Conservation (phyloP, 208 protist species). For the Acanthamoeba healyi region DNA sequence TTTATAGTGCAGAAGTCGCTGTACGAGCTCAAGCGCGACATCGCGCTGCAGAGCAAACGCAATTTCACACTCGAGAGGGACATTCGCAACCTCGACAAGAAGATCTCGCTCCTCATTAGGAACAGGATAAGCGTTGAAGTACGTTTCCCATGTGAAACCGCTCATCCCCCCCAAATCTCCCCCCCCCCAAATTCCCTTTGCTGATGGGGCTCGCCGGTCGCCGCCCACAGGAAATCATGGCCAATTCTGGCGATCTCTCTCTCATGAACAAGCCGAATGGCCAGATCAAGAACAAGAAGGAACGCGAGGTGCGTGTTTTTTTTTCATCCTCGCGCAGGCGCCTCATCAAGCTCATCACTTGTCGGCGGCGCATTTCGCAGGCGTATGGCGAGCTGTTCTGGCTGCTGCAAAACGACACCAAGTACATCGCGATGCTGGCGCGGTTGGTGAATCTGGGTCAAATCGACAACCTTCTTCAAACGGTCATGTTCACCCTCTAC, state of each 20-base stretch:
- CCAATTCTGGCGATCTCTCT: slow-evolving; percentile 76
- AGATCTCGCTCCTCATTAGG: slow-evolving; percentile 56
- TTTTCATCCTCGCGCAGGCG: background rate
- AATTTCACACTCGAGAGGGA: slow-evolving; percentile 81
- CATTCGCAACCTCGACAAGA: slow-evolving; percentile 68
- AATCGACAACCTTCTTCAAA: slow-evolving; percentile 80
- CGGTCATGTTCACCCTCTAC: slow-evolving; percentile 83
- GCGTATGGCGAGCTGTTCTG: slow-evolving; percentile 69
- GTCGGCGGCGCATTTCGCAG: background rate
- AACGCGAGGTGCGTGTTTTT: slow-evolving; percentile 75
- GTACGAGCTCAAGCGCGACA: slow-evolving; percentile 84
- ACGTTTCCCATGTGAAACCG: too few relatives aligned
- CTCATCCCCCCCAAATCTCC: background rate
- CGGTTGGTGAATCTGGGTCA: slow-evolving; percentile 35
- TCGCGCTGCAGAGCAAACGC: slow-evolving; percentile 80
- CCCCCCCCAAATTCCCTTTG: background rate
- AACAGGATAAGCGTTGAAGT: slow-evolving; percentile 59
- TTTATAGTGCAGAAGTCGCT: slow-evolving; percentile 79
- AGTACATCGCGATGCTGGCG: slow-evolving; percentile 48
- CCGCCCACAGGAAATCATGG: slow-evolving; percentile 73
- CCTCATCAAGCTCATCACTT: background rate
- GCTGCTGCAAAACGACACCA: slow-evolving; percentile 74
- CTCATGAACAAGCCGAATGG: slow-evolving; percentile 71
- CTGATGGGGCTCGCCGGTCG: too few relatives aligned
- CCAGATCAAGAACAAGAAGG: slow-evolving; percentile 78